A percentile compares a stretch with the other conserved stretches of the same genome.
Evolutionary conservation across 2,329 filamentous ascomycete genomes (phyloP).

Genomic region (Talaromyces atroroseus): DNA sequence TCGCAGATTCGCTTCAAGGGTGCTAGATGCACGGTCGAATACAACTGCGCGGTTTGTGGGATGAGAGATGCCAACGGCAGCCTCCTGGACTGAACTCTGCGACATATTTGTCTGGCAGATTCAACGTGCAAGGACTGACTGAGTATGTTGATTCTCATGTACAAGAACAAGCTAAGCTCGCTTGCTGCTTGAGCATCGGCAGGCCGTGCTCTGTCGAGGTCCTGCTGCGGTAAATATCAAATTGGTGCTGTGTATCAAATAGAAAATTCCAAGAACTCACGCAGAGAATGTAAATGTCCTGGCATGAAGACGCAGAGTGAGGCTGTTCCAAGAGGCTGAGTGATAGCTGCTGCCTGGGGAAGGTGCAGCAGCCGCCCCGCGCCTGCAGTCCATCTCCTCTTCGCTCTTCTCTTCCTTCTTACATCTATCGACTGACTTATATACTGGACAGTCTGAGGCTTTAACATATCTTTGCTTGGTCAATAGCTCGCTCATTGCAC

Average conservation of each 20-base stretch:
- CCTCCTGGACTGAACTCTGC: neutral
- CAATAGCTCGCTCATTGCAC: neutral
- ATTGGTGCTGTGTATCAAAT: too few relatives aligned
- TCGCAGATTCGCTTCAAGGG: constrained; percentile 4
- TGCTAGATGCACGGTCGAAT: neutral
- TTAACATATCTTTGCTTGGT: neutral
- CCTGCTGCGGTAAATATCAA: too few relatives aligned
- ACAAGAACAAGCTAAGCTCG: too few relatives aligned
- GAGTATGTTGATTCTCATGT: too few relatives aligned
- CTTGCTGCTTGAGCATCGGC: too few relatives aligned
- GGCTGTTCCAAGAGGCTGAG: too few relatives aligned
- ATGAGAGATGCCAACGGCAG: neutral
- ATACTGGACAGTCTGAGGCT: neutral
- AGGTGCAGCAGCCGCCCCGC: neutral
- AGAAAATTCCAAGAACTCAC: too few relatives aligned
- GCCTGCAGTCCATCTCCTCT: neutral
- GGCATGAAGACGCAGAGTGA: too few relatives aligned
- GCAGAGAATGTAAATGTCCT: too few relatives aligned
- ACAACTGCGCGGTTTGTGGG: neutral
- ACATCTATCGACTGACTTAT: neutral
- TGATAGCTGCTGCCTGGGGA: neutral
- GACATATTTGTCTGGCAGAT: neutral
- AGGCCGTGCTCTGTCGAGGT: too few relatives aligned
- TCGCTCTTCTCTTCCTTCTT: neutral
- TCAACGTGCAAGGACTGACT: neutral